Base-by-base conservation (phyloP, 257 asterid genomes). In the Gentiana dahurica region DNA sequence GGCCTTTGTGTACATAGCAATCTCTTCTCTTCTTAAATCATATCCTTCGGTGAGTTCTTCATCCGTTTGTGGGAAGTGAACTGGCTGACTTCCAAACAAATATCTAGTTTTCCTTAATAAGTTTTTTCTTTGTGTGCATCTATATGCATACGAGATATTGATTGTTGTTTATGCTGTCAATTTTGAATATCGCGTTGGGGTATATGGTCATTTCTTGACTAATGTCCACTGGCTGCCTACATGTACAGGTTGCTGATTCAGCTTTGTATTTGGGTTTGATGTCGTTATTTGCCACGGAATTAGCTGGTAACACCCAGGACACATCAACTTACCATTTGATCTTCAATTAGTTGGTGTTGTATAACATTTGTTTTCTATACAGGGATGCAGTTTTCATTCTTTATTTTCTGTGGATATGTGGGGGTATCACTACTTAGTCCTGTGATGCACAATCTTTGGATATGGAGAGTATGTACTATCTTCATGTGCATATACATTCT, bases 371-470 rank as follows among this genome's bases (percentile, higher is more conserved):
- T 55, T 49, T 59, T 54, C 50, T 49, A 15, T 68, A 76, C 84
- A 92, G 98, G 85, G 77, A 92, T 92, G 95, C 81, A 78, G 67
- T 85, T 78, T 55, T 83, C 97, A 3, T 92, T 92, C 79, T 85
- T 88, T 78, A 85, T 92, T 68, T 83, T 88, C 59, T 87, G 94
- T 55, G 98, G 95, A 72, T 91, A 79, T 65, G 88, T 85, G 49
- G 94, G 97, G 53, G 82, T 91, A 54, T 85, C 97, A 54, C 84
- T 91, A 62, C 79, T 91, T 44, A 87, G 97, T 79, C 95, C 98
- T 54, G 86, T 91, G 67, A 91, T 91, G 98, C 97, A 87, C 85
- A 91, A 91, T 75, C 83, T 91, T 48, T 91, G 98, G 98, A 87
- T 91, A 73, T 91, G 98, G 98, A 83, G 95, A 88, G 98, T 91